phyloP scores from a whole-genome alignment of 2,329 filamentous ascomycete genomes.

The Aureobasidium lini region DNA sequence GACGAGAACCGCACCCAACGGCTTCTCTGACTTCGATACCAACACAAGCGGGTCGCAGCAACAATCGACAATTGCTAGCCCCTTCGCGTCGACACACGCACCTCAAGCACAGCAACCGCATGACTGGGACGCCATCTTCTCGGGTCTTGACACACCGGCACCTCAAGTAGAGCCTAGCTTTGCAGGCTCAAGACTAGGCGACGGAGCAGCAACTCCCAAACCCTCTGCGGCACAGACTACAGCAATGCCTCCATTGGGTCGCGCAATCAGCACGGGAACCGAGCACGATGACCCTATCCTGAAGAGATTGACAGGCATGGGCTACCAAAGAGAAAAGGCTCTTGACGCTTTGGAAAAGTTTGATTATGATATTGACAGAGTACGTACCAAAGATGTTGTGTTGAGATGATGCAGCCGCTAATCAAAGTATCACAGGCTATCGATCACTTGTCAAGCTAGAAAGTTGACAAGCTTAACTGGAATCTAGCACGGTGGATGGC shows the following conservation, averaged over 20 bases:
- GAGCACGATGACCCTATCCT: conserved; percentile 87
- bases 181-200: background rate
- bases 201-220: conserved; percentile 17
- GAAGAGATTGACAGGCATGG: conserved; percentile 84
- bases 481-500: conserved; percentile 10
- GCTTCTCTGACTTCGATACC: conserved; percentile 23
- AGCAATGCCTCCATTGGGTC: conserved; percentile 45
- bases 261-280: conserved; percentile 64
- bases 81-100: conserved; percentile 15
- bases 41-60: conserved; percentile 13
- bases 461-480: conserved; percentile 4
- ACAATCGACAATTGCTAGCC: conserved; percentile 22
- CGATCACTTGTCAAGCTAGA: conserved; percentile 15
- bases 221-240: background rate
- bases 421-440: conserved; percentile 12
- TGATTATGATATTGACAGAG: conserved; percentile 93
- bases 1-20: conserved; percentile 21
- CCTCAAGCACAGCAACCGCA: conserved; percentile 42
- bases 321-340: conserved; percentile 67
- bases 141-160: conserved; percentile 58
- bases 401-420: background rate
- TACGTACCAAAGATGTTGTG: conserved; percentile 39
- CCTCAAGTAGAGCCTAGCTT: background rate
- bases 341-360: conserved; percentile 82
- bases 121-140: conserved; percentile 95